A percentile compares a stretch with the other conserved stretches of the same genome.
Conservation (phyloP, 441 rosid species). For the Biscutella laevigata region DNA sequence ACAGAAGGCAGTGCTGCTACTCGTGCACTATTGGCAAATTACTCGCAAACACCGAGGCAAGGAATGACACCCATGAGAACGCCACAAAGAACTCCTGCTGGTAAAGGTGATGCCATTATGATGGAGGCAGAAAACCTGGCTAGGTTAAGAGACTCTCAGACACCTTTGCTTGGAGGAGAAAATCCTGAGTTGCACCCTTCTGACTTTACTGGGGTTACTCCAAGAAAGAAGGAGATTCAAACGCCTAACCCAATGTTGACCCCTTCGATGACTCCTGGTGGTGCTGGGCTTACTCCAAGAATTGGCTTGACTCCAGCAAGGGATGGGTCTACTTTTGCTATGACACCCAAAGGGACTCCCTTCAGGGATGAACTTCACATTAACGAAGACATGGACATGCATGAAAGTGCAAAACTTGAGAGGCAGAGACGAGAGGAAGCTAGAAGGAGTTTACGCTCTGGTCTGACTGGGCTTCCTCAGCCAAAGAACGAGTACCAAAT, state of each 20-base stretch:
- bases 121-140: conserved; percentile 99
- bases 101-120: conserved; percentile 95
- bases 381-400: conserved; percentile 82
- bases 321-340: conserved; percentile 66
- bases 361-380: conserved; percentile 92
- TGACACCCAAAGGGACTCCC: conserved; percentile 94
- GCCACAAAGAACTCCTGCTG: conserved; percentile 95
- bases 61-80: conserved; percentile 86
- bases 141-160: conserved; percentile 90
- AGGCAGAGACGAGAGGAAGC: conserved; percentile 69
- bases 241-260: conserved; percentile 92
- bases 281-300: conserved; percentile 69
- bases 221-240: conserved; percentile 71
- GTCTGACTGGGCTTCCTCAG: conserved; percentile 74
- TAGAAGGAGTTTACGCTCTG: conserved; percentile 66
- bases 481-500: conserved; percentile 92
- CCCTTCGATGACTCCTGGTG: conserved; percentile 80
- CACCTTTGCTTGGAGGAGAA: conserved; percentile 95
- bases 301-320: conserved; percentile 84
- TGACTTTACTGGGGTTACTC: conserved; percentile 97
- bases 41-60: conserved; percentile 78
- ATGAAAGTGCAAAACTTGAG: conserved; percentile 68
- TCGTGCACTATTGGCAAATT: conserved; percentile 86
- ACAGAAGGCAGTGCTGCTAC: conserved; percentile 88
- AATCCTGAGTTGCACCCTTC: conserved; percentile 99